Conservation (phyloP, 257 asterid species). For the Capsicum pubescens region DNA sequence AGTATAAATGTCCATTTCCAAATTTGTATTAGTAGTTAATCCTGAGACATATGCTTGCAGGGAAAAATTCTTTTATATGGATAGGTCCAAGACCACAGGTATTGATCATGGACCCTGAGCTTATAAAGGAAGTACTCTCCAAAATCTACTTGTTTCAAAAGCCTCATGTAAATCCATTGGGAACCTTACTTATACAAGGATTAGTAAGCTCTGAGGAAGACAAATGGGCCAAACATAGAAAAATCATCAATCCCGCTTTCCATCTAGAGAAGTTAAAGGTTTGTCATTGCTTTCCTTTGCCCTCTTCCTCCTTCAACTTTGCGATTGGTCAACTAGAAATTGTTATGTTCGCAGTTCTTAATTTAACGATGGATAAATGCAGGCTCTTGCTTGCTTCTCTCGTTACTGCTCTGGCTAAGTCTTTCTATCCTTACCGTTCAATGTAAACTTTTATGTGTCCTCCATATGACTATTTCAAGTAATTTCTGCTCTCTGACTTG, state of each 20-base stretch:
- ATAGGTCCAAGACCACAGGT: conserved; percentile 57
- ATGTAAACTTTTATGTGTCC: neutral
- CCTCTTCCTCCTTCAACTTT: neutral
- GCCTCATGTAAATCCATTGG: conserved; percentile 46
- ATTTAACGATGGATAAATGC: neutral
- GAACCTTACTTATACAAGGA: conserved; percentile 46
- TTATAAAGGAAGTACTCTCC: conserved; percentile 50
- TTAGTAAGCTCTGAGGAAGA: conserved; percentile 43
- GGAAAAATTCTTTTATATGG: conserved; percentile 52
- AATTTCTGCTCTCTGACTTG: neutral
- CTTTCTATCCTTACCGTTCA: neutral
- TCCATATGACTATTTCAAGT: conserved; percentile 9
- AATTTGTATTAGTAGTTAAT: neutral
- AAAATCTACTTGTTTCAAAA: conserved; percentile 44
- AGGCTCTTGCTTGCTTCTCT: neutral
- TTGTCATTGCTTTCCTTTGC: neutral
- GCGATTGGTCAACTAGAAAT: neutral
- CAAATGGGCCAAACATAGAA: conserved; percentile 69
- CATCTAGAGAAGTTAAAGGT: conserved; percentile 26
- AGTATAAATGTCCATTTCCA: neutral
- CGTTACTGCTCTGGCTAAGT: neutral
- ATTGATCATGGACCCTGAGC: conserved; percentile 50
- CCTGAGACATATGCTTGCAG: conserved; percentile 33
- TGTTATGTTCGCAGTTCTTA: neutral
- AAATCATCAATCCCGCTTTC: conserved; percentile 40